Conservation (phyloP, 1,284 basidiomycete species). For the Marasmius oreades region DNA sequence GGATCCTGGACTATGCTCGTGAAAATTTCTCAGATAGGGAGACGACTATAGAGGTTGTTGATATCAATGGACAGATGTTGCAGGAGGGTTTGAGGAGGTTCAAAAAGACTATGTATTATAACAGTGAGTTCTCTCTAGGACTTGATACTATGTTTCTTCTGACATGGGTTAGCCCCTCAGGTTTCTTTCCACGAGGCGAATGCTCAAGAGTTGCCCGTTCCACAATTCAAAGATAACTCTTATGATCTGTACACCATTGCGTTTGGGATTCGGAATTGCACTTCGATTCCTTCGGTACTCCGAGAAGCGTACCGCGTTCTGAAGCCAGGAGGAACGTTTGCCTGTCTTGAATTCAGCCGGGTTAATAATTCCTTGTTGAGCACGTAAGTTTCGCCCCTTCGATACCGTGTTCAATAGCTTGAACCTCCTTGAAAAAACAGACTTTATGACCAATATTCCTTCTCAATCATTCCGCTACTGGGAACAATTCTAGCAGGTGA, state of each 20-base stretch:
- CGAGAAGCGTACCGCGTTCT: constrained; percentile 91
- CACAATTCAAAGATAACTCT: constrained; percentile 73
- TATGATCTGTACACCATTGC: constrained; percentile 99
- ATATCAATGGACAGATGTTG: constrained; percentile 96
- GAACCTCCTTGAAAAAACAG: constrained; percentile 47
- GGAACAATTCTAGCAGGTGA: constrained; percentile 97
- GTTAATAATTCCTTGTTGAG: constrained; percentile 87
- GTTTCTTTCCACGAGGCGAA: constrained; percentile 92
- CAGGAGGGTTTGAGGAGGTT: constrained; percentile 89
- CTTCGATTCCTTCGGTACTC: constrained; percentile 86
- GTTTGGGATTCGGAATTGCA: constrained; percentile 98
- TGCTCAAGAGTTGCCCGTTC: constrained; percentile 75
- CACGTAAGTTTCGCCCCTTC: constrained; percentile 53
- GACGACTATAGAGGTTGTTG: constrained; percentile 87
- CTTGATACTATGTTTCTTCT: constrained; percentile 11
- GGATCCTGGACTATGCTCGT: constrained; percentile 89
- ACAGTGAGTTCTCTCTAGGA: constrained; percentile 58
- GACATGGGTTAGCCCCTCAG: constrained; percentile 72
- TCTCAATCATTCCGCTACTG: constrained; percentile 91
- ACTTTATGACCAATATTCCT: constrained; percentile 93
- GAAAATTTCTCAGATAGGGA: constrained; percentile 88
- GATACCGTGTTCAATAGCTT: constrained; percentile 12
- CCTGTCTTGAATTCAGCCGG: constrained; percentile 95
- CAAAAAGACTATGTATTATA: constrained; percentile 95
- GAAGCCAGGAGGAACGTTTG: constrained; percentile 95